These are phyloP conservation scores for Grigorovia humatica DNA, from an alignment of 805 yeast species.

Conservation along the genomic window DNA sequence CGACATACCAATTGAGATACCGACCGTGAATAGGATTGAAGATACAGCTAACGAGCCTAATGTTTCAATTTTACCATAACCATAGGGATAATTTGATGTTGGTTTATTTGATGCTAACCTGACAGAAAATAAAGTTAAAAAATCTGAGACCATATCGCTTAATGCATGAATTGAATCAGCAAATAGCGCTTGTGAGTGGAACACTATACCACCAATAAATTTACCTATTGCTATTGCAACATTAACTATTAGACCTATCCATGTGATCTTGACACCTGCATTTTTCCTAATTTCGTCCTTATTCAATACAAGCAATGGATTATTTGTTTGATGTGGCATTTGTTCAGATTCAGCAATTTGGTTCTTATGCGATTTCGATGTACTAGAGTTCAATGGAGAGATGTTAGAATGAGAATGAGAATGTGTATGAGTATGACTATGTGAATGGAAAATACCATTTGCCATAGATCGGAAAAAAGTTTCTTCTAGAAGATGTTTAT, in stretches of 20 bases:
- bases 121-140: conserved; percentile 81
- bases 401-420: conserved; percentile 2
- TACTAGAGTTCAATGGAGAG: too few relatives aligned
- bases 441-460: conserved; percentile 7
- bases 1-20: conserved; percentile 80
- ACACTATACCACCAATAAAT: conserved; percentile 76
- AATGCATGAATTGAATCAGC: conserved; percentile 94
- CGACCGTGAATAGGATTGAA: conserved; percentile 72
- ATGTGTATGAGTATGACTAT: conserved; percentile 2
- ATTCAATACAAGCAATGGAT: conserved; percentile 29
- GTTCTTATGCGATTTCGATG: neutral
- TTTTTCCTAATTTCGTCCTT: conserved; percentile 41
- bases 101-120: conserved; percentile 59
- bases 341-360: neutral
- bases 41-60: conserved; percentile 85
- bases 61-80: conserved; percentile 88
- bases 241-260: conserved; percentile 77
- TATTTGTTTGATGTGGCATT: conserved; percentile 10
- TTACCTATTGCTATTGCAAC: conserved; percentile 76
- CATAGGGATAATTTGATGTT: conserved; percentile 58
- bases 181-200: conserved; percentile 86
- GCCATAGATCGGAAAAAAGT: conserved; percentile 3
- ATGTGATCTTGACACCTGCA: conserved; percentile 85
- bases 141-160: conserved; percentile 81
- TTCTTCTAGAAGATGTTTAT: neutral